A percentile compares a stretch with the other conserved stretches of the same genome.
Conservation (phyloP, 202 grass and related monocot species). For the Bolboschoenoplectus hybrid region DNA sequence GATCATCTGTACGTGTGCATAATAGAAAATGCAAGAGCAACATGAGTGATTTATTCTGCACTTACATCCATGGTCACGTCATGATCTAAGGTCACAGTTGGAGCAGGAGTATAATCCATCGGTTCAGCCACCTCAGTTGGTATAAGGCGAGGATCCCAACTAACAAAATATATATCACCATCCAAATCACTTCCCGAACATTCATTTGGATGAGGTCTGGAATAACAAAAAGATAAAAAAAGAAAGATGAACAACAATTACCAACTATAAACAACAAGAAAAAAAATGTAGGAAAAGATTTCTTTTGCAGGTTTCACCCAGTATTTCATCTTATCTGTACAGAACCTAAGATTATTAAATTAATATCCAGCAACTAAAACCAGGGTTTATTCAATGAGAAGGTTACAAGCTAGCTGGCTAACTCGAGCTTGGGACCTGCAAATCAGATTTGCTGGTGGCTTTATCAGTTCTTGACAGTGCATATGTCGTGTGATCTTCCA, state of each 20-base stretch:
- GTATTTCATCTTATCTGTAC: not conserved
- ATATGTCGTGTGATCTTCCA: not conserved
- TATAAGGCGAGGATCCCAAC: slow-evolving; percentile 76
- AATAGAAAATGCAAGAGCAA: not conserved
- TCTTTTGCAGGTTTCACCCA: not conserved
- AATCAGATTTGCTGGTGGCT: not conserved
- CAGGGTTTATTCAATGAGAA: slow-evolving; percentile 3
- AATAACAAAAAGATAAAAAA: slow-evolving; percentile 22
- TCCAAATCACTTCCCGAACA: slow-evolving; percentile 98
- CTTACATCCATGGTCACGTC: slow-evolving; percentile 79
- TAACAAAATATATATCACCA: slow-evolving; percentile 91
- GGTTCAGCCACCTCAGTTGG: slow-evolving; percentile 51
- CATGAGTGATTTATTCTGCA: not conserved
- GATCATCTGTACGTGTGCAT: not conserved
- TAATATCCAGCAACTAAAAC: slow-evolving; percentile 4
- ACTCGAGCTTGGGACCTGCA: not conserved
- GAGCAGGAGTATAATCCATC: slow-evolving; percentile 82
- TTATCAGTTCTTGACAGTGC: not conserved
- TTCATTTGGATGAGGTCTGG: slow-evolving; percentile 84
- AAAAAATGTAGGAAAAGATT: not conserved
- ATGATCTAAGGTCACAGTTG: slow-evolving; percentile 71
- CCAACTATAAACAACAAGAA: slow-evolving; percentile 28
- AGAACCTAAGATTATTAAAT: slow-evolving; percentile 5
- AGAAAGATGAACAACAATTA: slow-evolving; percentile 25
- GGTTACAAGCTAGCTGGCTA: not conserved